Percentiles rank a stretch among this genome's conserved stretches.
Evolutionary conservation across 2,329 filamentous ascomycete species (phyloP).

Genomic region (Shiraia sp.): DNA sequence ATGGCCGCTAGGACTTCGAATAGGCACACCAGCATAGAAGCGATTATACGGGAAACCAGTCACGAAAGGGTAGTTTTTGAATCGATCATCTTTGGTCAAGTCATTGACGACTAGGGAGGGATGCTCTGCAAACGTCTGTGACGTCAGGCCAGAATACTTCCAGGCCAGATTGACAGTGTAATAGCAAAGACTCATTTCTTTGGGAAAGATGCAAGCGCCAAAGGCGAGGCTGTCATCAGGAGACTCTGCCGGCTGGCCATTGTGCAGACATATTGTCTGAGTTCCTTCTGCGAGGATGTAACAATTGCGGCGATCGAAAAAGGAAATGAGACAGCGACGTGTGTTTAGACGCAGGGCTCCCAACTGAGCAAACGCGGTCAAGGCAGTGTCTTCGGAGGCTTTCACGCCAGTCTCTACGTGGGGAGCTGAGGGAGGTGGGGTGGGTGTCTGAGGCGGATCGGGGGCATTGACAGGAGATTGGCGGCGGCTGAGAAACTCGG

Average conservation of each 20-base stretch:
- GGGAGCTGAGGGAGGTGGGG: constrained; percentile 15
- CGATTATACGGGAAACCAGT: constrained; percentile 33
- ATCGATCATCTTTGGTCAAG: constrained; percentile 41
- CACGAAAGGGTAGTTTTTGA: constrained; percentile 42
- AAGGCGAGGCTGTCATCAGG: constrained; percentile 36
- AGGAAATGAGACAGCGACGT: constrained; percentile 42
- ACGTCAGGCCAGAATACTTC: constrained; percentile 11
- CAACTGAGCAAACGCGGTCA: constrained; percentile 45
- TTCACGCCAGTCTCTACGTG: constrained; percentile 7
- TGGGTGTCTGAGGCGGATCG: constrained; percentile 13
- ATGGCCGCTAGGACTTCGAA: constrained; percentile 60
- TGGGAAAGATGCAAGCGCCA: constrained; percentile 39
- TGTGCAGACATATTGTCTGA: constrained; percentile 31
- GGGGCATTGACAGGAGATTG: constrained; percentile 19
- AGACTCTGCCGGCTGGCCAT: constrained; percentile 25
- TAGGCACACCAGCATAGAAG: constrained; percentile 65
- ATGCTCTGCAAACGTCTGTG: constrained; percentile 21
- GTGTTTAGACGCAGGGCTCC: constrained; percentile 44
- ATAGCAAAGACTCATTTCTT: constrained; percentile 39
- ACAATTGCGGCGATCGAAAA: constrained; percentile 44
- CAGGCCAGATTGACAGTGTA: constrained; percentile 38
- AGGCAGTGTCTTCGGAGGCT: constrained; percentile 38
- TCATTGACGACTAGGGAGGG: constrained; percentile 41
- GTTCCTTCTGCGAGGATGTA: constrained; percentile 44
- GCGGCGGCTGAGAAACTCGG: constrained; percentile 20